Base-by-base conservation (phyloP, 345 rosid species). In the Punica granatum region DNA sequence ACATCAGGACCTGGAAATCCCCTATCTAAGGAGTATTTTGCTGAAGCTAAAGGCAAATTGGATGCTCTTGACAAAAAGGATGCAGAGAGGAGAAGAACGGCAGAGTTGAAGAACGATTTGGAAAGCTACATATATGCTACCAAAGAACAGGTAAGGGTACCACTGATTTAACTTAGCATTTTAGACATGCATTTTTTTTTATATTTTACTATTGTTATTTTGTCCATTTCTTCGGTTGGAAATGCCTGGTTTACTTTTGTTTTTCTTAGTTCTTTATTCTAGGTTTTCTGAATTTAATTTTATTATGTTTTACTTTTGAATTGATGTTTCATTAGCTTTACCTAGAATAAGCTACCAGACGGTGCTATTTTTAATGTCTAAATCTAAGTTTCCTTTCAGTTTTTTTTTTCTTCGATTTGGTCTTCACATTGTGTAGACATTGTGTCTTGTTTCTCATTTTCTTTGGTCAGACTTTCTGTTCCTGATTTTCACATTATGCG, bases 91-190 rank as follows among this genome's bases (percentile, higher is more conserved):
- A 84, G 89, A 82, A 88, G 89, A 72, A 95, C 99, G 35, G 97
- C 98, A 1, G 98, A 95, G 75, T 76, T 92, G 64, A 95, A 95
- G 76, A 92, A 95, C 80, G 81, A 82, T 77, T 87, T 95, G 83
- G 99, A 95, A 77, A 88, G 87, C 44, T 95, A 92, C 75, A 87
- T 95, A 74, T 95, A 95, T 80, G 84, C 93, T 33, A 92, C 97
- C 21, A 95, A 95, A 84, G 99, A 95, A 73, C 87, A 92, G 96
- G 99, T 78, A 26, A 66, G 60, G 19, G 56, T 23, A 36, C 46
- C 42, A 56, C 39, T 60, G 23, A 13, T 66, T 18, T 26, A n/a
- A 34, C 25, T 23, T 41, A 32, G 7, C 32, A 46, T 6, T 14
- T 37, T 35, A 25, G 56, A 64, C 41, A 26, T 39, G 65, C 18